phyloP scores from a whole-genome alignment of 257 asterid species.

The Solanum bulbocastanum region DNA sequence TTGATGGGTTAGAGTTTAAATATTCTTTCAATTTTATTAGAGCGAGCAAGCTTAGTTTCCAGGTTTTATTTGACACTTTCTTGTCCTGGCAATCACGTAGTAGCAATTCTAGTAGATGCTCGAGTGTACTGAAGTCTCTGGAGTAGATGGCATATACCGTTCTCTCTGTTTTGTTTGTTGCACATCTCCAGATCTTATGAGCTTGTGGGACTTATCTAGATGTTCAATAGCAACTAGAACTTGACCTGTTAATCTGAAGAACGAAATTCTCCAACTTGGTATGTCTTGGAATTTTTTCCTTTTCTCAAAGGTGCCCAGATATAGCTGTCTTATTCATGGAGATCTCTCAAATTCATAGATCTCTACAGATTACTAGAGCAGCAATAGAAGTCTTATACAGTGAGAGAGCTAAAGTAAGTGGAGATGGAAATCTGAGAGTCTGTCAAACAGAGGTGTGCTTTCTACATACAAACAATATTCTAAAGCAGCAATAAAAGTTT shows the following conservation, averaged over 20 bases:
- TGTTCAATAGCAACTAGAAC: background rate
- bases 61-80: background rate
- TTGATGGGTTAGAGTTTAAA: background rate
- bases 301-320: background rate
- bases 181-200: background rate
- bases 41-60: background rate
- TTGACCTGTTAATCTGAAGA: background rate
- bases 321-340: background rate
- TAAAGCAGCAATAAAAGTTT: background rate
- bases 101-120: background rate
- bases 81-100: background rate
- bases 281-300: background rate
- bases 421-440: background rate
- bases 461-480: background rate
- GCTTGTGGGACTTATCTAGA: background rate
- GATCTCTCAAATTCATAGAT: background rate
- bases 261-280: background rate
- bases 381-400: background rate
- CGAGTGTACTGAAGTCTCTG: background rate
- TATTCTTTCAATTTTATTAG: background rate
- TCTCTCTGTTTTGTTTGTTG: background rate
- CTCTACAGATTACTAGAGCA: background rate
- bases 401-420: background rate
- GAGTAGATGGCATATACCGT: background rate
- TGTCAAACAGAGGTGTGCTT: background rate